Base-by-base conservation (phyloP, 2,329 filamentous ascomycete genomes). In the Fusarium bactridioides region DNA sequence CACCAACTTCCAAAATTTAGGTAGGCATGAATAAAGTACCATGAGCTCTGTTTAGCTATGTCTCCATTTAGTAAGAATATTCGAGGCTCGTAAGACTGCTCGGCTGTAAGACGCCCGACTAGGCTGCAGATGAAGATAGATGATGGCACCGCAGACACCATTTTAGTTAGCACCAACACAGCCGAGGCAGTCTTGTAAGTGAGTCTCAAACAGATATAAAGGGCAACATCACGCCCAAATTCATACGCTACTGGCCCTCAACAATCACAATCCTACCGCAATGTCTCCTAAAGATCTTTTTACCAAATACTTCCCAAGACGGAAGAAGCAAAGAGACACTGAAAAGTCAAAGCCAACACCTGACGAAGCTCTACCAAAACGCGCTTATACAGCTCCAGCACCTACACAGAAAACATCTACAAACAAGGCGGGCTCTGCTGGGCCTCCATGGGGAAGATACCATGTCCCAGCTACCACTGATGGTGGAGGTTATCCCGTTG, bases 271-370 rank as follows among this genome's bases (percentile, higher is more conserved):
- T 47, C 4, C 18, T 2, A 13, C 23, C 15, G 40, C 40, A 21
- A 72, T 72, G 69, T 37, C 47, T 25, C 56, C 51, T 10, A 72
- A 66, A 61, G 37, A 58, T 13, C 23, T 62, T 41, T 23, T 72
- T 8, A 33, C 40, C 25, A 72, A 72, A 29, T 59, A 40, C 27
- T 56, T 66, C 7, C 40, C 44, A 40, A 48, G 40, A 8, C 41
- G 40, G 23, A 44, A 64, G 23, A 51, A 57, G 40, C 41, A 66
- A 40, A 57, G 59, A 15, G 33, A 60, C 29, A 12, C 41, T 11
- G 64, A 72, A 19, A 61, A 69, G 41, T 15, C 35, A 51, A 38
- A 38, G 19, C 23, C 38, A 27, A 11, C 43, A 25, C 27, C 57
- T 27, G n/a, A 23, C n/a, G 33, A 63, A 25, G 18, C 27, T 16